Percentiles rank a stretch among this genome's conserved stretches.
These are phyloP conservation scores for Penicillium olsonii DNA, from an alignment of 2,329 filamentous ascomycete genomes.

Conservation along the genomic window DNA sequence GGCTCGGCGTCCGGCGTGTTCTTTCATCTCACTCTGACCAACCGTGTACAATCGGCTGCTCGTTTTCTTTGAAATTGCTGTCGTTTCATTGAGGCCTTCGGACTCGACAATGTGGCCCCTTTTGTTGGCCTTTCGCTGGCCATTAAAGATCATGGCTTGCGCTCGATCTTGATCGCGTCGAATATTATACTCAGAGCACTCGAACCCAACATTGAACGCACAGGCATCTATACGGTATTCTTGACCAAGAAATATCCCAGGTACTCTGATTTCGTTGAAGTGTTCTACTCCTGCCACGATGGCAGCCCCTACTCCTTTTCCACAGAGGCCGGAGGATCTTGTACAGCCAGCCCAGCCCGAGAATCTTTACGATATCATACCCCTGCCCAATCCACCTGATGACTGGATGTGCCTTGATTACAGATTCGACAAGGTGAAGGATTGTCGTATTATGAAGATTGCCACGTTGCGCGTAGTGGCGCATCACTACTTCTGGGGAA, in stretches of 20 bases:
- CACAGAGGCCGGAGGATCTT: neutral
- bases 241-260: neutral
- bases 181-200: neutral
- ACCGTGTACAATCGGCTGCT: slow-evolving; percentile 3
- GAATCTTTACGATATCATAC: slow-evolving; percentile 6
- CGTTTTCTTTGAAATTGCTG: neutral
- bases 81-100: neutral
- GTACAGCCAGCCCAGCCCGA: neutral
- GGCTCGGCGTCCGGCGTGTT: neutral
- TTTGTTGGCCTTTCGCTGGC: neutral
- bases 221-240: neutral
- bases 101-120: neutral
- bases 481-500: slow-evolving; percentile 30
- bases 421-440: neutral
- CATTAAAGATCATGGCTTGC: slow-evolving; percentile 7
- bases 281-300: too few species aligned
- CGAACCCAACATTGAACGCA: neutral
- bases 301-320: neutral
- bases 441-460: neutral
- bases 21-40: slow-evolving; percentile 2
- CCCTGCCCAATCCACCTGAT: slow-evolving; percentile 10
- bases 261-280: too few species aligned
- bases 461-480: slow-evolving; percentile 7
- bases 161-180: neutral
- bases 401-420: slow-evolving; percentile 11